Percentiles rank a stretch among this genome's conserved stretches.
phyloP scores from a whole-genome alignment of 352 stramenopile genomes.

The Pythium oligandrum region DNA sequence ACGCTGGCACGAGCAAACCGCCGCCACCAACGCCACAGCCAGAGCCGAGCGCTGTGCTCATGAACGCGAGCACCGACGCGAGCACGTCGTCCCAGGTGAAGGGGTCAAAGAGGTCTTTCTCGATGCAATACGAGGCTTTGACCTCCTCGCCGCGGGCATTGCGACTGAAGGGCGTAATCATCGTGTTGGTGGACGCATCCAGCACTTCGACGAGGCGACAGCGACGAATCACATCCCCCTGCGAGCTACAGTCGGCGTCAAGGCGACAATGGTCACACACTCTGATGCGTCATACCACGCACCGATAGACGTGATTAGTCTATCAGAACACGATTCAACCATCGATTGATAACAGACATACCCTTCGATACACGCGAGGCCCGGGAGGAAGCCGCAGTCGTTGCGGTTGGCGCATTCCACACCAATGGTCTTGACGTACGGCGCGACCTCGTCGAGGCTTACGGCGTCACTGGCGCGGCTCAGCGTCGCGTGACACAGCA shows the following conservation, averaged over 20 bases:
- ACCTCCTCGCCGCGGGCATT: conserved; percentile 31
- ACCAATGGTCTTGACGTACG: conserved; percentile 35
- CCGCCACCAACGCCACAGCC: conserved; percentile 91
- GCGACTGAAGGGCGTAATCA: conserved; percentile 25
- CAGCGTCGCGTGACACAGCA: no score
- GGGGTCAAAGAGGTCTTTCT: conserved; percentile 77
- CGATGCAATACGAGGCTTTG: conserved; percentile 56
- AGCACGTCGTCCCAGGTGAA: conserved; percentile 68
- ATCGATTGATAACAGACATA: conserved; percentile 16
- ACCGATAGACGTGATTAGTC: no score
- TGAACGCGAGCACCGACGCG: conserved; percentile 64
- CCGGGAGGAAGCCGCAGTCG: conserved; percentile 76
- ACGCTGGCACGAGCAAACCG: conserved; percentile 96
- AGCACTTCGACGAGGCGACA: conserved; percentile 41
- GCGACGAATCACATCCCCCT: conserved; percentile 46
- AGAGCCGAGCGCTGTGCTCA: conserved; percentile 87
- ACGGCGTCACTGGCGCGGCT: conserved; percentile 5
- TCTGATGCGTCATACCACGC: conserved; percentile 13
- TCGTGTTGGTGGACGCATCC: conserved; percentile 29
- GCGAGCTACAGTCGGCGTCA: conserved; percentile 52
- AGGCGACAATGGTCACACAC: conserved; percentile 63
- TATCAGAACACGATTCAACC: neutral
- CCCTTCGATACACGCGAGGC: conserved; percentile 60
- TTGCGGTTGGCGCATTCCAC: conserved; percentile 34
- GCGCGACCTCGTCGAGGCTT: conserved; percentile 8